Percentiles rank a stretch among this genome's conserved stretches.
These are phyloP conservation scores for Globisporangium barbulae DNA, from an alignment of 352 stramenopile species.

Conservation along the genomic window DNA sequence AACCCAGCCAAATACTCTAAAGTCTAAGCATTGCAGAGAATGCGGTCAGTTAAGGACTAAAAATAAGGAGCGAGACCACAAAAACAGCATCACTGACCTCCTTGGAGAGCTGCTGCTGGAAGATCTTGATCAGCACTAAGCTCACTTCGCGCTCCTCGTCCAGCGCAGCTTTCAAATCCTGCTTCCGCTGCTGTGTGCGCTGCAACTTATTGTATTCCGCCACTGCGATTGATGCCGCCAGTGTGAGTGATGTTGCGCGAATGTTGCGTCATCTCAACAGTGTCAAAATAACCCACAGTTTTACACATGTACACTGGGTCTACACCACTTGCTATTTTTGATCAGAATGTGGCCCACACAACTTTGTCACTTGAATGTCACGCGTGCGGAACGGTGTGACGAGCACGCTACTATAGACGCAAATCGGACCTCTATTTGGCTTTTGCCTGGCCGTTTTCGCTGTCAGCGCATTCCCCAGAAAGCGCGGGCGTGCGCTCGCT, in stretches of 20 bases:
- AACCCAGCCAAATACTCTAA: background rate
- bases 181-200: background rate
- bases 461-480: background rate
- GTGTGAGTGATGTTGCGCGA: background rate
- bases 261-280: background rate
- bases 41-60: background rate
- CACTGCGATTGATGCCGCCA: background rate
- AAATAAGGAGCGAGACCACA: background rate
- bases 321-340: too few relatives aligned
- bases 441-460: too few relatives aligned
- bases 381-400: too few relatives aligned
- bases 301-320: too few relatives aligned
- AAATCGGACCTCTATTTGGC: too few relatives aligned
- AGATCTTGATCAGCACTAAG: background rate
- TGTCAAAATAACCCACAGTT: too few relatives aligned
- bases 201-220: slow-evolving; percentile 6
- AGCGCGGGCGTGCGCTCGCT: background rate
- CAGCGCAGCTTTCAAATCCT: slow-evolving; percentile 1
- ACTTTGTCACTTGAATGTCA: background rate
- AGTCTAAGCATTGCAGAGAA: background rate
- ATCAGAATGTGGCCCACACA: too few relatives aligned
- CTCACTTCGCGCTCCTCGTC: background rate
- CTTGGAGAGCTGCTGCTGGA: background rate
- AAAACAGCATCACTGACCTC: background rate
- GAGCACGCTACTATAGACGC: too few relatives aligned